Conservation (phyloP, 805 yeast genomes). For the Starmerella vaccinii region DNA sequence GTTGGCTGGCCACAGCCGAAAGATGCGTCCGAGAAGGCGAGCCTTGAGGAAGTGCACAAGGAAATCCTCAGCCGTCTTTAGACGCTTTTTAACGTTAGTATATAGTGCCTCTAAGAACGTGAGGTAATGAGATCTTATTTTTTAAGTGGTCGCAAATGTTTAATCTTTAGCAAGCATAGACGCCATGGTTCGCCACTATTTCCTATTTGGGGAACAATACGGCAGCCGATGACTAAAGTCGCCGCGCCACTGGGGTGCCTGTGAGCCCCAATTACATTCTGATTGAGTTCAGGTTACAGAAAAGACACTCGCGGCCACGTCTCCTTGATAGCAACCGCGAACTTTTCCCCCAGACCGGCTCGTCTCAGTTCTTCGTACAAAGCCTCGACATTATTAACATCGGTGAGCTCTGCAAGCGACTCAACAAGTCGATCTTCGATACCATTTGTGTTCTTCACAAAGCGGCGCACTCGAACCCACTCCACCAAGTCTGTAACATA, state of each 20-base stretch:
- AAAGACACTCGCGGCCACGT: slow-evolving; percentile 21
- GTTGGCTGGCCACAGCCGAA: slow-evolving; percentile 93
- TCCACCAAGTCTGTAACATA: slow-evolving; percentile 23
- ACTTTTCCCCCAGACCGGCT: slow-evolving; percentile 12
- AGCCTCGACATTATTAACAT: slow-evolving; percentile 7
- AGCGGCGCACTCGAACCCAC: slow-evolving; percentile 26
- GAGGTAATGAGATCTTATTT: too few relatives aligned
- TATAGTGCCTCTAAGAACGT: neutral
- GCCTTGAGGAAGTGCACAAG: slow-evolving; percentile 54
- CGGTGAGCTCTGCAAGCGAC: slow-evolving; percentile 3
- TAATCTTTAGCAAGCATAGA: neutral
- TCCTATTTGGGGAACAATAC: neutral
- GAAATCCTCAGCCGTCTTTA: slow-evolving; percentile 33
- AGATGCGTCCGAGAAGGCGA: slow-evolving; percentile 48
- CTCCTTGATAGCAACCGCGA: slow-evolving; percentile 14
- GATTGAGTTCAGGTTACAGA: neutral
- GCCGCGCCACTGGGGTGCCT: neutral
- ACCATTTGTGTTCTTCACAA: slow-evolving; percentile 16
- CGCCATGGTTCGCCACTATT: too few relatives aligned
- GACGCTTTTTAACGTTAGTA: neutral
- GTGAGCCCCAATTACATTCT: too few relatives aligned
- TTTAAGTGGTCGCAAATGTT: neutral
- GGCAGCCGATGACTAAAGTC: neutral
- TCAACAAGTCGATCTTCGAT: slow-evolving; percentile 16
- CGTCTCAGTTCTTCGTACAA: slow-evolving; percentile 15